phyloP scores from a whole-genome alignment of 2,329 filamentous ascomycete genomes.

The Endothia cerciana region DNA sequence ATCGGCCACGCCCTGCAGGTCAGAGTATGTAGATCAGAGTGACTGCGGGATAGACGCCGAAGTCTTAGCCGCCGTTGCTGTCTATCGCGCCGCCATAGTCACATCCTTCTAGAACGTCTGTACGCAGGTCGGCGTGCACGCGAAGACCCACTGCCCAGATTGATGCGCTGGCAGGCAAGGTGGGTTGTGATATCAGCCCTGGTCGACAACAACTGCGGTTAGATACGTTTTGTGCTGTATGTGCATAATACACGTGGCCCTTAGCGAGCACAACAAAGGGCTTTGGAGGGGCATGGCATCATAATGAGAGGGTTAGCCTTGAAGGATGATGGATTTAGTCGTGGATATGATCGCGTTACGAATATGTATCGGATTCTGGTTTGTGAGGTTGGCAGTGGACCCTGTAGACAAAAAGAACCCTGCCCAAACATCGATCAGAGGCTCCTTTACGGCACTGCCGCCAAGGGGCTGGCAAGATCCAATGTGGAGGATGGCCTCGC shows the following conservation, averaged over 20 bases:
- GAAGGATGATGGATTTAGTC: not conserved
- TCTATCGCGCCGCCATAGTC: not conserved
- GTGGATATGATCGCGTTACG: not conserved
- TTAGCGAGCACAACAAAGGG: not conserved
- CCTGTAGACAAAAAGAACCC: too few species aligned
- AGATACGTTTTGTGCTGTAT: too few species aligned
- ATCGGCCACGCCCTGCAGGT: not conserved
- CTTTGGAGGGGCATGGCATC: not conserved
- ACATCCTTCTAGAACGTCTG: not conserved
- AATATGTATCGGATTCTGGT: not conserved
- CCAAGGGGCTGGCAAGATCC: not conserved
- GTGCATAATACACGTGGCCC: not conserved
- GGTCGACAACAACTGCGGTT: too few species aligned
- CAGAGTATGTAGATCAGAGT: not conserved
- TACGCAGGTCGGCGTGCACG: not conserved
- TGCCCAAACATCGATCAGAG: too few species aligned
- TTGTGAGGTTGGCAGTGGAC: too few species aligned
- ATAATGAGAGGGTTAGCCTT: not conserved
- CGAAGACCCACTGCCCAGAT: not conserved
- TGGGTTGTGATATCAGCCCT: not conserved
- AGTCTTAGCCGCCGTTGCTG: not conserved
- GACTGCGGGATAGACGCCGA: not conserved
- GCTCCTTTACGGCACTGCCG: too few species aligned
- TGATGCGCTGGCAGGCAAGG: not conserved
- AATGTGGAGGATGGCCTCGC: not conserved